phyloP scores from a whole-genome alignment of 108 stramenopile genomes.

The Schizochytrium sp. region DNA sequence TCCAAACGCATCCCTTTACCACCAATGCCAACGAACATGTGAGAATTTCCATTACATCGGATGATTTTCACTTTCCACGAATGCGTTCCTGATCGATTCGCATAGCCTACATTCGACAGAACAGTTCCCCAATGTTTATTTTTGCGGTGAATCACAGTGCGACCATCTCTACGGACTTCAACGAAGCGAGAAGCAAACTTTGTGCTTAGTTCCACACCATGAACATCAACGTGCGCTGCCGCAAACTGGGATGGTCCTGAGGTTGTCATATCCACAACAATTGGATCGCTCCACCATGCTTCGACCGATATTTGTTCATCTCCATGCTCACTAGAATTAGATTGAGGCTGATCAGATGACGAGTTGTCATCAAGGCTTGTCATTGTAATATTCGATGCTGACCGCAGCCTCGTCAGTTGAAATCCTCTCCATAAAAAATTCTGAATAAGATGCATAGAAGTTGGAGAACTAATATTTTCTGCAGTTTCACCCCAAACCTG shows the following conservation, averaged over 20 bases:
- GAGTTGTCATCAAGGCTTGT: too few relatives aligned
- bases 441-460: background rate
- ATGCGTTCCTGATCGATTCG: background rate
- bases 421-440: background rate
- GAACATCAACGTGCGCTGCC: too few relatives aligned
- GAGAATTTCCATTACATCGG: background rate
- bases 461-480: too few relatives aligned
- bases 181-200: background rate
- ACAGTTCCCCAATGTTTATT: constrained; percentile 8
- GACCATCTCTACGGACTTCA: background rate
- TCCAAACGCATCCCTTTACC: background rate
- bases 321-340: too few relatives aligned
- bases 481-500: background rate
- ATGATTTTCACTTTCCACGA: constrained; percentile 22
- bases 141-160: background rate
- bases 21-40: background rate
- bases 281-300: too few relatives aligned
- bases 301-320: too few relatives aligned
- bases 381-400: too few relatives aligned
- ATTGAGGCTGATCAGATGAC: too few relatives aligned
- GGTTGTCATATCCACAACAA: too few relatives aligned
- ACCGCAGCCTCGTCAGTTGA: too few relatives aligned
- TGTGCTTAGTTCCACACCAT: background rate
- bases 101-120: constrained; percentile 1
- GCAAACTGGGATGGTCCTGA: too few relatives aligned